These are phyloP conservation scores for Pestalotiopsis fici DNA, from an alignment of 2,329 filamentous ascomycete species.

Conservation along the genomic window DNA sequence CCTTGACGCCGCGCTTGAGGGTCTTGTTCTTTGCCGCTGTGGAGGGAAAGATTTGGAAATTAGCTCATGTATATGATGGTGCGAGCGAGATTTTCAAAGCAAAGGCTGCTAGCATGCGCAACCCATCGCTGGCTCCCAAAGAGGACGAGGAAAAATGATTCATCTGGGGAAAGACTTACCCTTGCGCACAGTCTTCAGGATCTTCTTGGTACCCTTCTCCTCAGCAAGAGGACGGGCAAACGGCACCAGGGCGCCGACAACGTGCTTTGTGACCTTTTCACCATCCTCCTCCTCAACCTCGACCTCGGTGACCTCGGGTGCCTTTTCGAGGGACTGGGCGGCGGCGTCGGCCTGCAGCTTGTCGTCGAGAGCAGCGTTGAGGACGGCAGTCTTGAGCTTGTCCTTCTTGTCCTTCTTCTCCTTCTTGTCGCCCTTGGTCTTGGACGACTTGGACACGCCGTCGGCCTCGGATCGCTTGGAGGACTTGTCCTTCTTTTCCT, in stretches of 20 bases:
- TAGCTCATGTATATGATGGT: constrained; percentile 8
- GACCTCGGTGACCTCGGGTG: constrained; percentile 38
- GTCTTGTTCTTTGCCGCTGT: constrained; percentile 92
- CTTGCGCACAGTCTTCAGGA: constrained; percentile 57
- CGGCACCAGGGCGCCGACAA: constrained; percentile 69
- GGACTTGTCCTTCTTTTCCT: constrained; percentile 57
- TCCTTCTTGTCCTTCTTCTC: constrained; percentile 69
- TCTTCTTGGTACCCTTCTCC: constrained; percentile 71
- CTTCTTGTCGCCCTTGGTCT: constrained; percentile 61
- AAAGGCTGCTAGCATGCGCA: background rate
- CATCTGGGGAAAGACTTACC: constrained; percentile 38
- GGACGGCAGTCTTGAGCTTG: constrained; percentile 61
- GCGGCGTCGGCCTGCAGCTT: constrained; percentile 60
- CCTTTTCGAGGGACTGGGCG: constrained; percentile 40
- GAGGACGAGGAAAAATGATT: background rate
- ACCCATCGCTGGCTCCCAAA: too few relatives aligned
- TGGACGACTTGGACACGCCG: constrained; percentile 56
- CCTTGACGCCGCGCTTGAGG: constrained; percentile 97
- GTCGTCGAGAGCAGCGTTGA: constrained; percentile 62
- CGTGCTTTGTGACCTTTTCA: constrained; percentile 40
- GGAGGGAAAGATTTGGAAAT: constrained; percentile 10
- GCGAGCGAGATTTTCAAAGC: background rate
- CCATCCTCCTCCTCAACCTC: constrained; percentile 46
- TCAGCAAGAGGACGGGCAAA: constrained; percentile 82
- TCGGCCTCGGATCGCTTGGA: constrained; percentile 55